Percentiles rank a stretch among this genome's conserved stretches.
Conservation (phyloP, 1,139 yeast species). For the Geotrichum cucujoidarum region DNA sequence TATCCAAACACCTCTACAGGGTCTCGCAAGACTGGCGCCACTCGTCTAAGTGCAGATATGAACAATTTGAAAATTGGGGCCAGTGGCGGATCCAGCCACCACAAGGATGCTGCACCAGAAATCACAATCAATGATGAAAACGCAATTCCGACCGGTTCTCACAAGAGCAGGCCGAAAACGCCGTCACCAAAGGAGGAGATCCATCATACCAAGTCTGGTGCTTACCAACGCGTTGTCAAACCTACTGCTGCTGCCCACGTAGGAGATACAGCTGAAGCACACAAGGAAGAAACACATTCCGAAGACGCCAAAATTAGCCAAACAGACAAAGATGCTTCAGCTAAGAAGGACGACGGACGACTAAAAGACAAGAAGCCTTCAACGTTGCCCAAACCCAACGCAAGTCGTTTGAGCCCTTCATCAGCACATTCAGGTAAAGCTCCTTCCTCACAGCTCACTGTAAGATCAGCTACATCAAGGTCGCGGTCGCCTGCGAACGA, state of each 20-base stretch:
- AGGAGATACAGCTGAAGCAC: no score
- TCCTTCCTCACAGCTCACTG: neutral
- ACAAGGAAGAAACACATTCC: no score
- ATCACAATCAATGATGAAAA: neutral
- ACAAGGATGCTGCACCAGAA: no score
- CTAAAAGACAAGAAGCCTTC: neutral
- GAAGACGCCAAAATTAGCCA: neutral
- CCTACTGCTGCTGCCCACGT: neutral
- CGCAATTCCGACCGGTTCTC: no score
- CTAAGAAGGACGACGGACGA: neutral
- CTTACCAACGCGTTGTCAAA: neutral
- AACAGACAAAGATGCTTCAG: neutral
- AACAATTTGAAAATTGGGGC: no score
- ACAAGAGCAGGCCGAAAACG: no score
- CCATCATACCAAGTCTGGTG: neutral
- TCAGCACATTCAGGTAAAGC: neutral
- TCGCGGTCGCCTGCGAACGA: neutral
- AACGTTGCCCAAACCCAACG: neutral
- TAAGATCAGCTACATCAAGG: neutral
- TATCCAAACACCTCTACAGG: neutral
- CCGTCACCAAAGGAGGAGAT: neutral
- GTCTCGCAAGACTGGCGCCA: neutral
- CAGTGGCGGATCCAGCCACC: no score
- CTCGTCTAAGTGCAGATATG: neutral
- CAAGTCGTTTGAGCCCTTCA: neutral